A percentile compares a stretch with the other conserved stretches of the same genome.
phyloP scores from a whole-genome alignment of 1,284 basidiomycete genomes.

The Trichosporon sp. region DNA sequence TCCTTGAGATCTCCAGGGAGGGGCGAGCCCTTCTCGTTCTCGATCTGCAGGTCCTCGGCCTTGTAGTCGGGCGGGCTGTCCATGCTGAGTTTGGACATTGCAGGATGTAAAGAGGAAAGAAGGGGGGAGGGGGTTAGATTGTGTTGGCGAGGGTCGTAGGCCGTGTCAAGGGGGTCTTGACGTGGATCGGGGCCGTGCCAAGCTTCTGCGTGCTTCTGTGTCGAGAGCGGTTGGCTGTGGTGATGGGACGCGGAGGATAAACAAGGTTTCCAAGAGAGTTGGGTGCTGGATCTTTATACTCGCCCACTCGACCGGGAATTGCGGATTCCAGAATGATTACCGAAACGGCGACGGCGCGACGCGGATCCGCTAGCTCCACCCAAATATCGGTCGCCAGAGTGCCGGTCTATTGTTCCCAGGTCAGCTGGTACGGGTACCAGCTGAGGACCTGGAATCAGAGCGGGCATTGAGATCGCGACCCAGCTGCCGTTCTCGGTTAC shows the following conservation, averaged over 20 bases:
- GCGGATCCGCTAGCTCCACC: neutral
- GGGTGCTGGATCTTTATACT: neutral
- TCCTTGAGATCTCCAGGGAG: conserved; percentile 1
- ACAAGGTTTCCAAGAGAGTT: neutral
- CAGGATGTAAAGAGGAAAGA: neutral
- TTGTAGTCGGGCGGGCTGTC: neutral
- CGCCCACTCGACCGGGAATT: neutral
- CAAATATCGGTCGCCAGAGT: neutral
- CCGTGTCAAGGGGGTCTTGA: too few species aligned
- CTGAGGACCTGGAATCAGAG: neutral
- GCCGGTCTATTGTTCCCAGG: neutral
- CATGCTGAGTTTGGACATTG: neutral
- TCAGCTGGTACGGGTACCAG: neutral
- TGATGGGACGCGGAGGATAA: neutral
- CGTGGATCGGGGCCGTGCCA: too few species aligned
- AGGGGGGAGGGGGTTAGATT: too few species aligned
- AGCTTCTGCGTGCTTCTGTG: too few species aligned
- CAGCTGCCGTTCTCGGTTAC: neutral
- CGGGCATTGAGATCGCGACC: neutral
- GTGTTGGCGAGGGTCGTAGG: too few species aligned
- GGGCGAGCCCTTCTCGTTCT: neutral
- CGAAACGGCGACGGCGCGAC: neutral
- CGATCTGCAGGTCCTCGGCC: neutral
- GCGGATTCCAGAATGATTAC: neutral
- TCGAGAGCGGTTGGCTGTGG: neutral